Conservation (phyloP, 768 basidiomycete genomes). For the Suillus decipiens region DNA sequence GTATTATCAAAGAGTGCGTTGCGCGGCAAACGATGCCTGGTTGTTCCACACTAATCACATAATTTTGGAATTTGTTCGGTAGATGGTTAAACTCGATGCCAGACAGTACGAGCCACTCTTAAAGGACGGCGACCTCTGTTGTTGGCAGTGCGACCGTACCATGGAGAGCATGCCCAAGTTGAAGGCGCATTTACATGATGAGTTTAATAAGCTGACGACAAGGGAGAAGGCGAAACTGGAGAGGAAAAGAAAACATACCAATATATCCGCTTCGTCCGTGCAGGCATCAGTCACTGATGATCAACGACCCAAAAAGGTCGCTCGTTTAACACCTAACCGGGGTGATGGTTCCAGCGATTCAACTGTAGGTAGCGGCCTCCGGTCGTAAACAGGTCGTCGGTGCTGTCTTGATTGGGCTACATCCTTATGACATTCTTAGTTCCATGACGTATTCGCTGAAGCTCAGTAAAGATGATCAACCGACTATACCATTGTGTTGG, state of each 20-base stretch:
- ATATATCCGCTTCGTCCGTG: constrained; percentile 8
- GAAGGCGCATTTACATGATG: constrained; percentile 73
- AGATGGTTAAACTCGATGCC: constrained; percentile 58
- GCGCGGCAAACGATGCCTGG: neutral
- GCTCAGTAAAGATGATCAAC: neutral
- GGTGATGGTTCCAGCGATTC: neutral
- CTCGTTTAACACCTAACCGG: neutral
- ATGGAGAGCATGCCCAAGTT: constrained; percentile 74
- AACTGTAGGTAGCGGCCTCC: neutral
- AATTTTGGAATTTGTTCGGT: neutral
- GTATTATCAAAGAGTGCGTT: constrained; percentile 52
- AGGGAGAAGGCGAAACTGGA: constrained; percentile 43
- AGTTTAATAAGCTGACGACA: constrained; percentile 59
- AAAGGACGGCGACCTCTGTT: constrained; percentile 61
- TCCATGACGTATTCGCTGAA: neutral
- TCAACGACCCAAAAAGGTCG: neutral
- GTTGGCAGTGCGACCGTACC: constrained; percentile 65
- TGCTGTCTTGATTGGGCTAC: neutral
- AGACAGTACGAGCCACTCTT: constrained; percentile 63
- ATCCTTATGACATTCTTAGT: neutral
- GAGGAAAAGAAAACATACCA: constrained; percentile 42
- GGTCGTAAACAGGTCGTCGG: neutral
- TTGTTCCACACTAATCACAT: constrained; percentile 9
- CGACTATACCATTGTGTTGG: neutral
- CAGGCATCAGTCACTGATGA: neutral